Evolutionary conservation across 116 monocot species (phyloP), one percentile per base, ranked within the genome.

Genomic region (Trichopus zeylanicus): DNA sequence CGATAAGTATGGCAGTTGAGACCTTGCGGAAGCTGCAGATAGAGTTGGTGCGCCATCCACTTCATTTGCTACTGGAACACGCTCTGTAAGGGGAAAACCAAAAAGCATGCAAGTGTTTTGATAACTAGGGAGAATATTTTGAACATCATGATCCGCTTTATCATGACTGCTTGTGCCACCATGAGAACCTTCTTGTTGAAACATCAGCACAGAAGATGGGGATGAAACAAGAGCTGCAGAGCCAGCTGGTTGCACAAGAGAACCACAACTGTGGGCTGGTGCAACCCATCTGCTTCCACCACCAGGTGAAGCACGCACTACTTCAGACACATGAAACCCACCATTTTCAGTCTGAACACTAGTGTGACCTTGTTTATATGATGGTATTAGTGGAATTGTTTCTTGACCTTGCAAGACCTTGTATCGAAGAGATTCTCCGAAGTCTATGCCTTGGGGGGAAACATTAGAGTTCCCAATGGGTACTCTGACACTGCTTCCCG

Each of bases 361-460:
- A 26, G 18, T 18, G 2, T 31, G 31, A 46, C 58, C 34, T 55
- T 76, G 74, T 34, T 27, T 58, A 35, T 46, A 55, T 20, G 68
- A 53, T 42, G 75, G 55, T 32, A 51, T 69, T 21, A 54, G 32
- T 20, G 73, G 78, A 59, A 67, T 66, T 30, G 78, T 80, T 94
- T 94, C 89, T 94, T 94, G 94, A 94, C 94, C 94, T 94, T 94
- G 94, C 89, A 94, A 94, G 94, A 94, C 94, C 94, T 89, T 77
- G 93, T 83, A 88, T 60, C 78, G 53, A 26, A 75, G 29, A 60
- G 88, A 78, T 85, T 88, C 88, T 55, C 70, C 75, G 77, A 83
- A 86, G 80, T 69, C 82, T 60, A 59, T 78, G 75, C 75, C 56
- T 57, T 74, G 70, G 79, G 66, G 62, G 69, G 69, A 61, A 63